phyloP scores from a whole-genome alignment of 2,329 filamentous ascomycete genomes.

The Teratosphaeria zuluensis region DNA sequence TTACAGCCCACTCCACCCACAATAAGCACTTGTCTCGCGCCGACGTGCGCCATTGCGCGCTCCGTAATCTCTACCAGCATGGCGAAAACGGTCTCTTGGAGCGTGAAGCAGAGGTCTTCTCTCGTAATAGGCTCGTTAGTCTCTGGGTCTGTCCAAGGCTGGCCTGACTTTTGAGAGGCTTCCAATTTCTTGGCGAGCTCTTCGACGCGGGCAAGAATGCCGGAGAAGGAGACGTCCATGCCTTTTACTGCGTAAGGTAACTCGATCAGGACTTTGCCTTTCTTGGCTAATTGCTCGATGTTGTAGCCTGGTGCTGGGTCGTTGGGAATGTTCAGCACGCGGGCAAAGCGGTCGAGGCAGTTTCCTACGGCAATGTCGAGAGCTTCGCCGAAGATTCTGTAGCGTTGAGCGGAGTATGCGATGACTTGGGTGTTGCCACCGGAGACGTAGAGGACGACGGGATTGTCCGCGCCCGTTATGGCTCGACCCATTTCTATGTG shows the following conservation, averaged over 20 bases:
- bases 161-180: conserved; percentile 13
- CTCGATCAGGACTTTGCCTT: conserved; percentile 63
- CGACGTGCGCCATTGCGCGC: conserved; percentile 95
- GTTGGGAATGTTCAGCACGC: conserved; percentile 83
- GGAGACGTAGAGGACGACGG: conserved; percentile 89
- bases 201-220: conserved; percentile 78
- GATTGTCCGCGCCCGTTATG: conserved; percentile 83
- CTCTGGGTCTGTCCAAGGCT: conserved; percentile 29
- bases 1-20: conserved; percentile 96
- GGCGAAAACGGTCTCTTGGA: conserved; percentile 91
- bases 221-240: conserved; percentile 96
- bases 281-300: conserved; percentile 85
- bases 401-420: conserved; percentile 86
- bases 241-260: conserved; percentile 95
- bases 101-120: conserved; percentile 81
- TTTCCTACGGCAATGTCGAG: conserved; percentile 97
- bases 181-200: conserved; percentile 62
- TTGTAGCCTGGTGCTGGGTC: conserved; percentile 97
- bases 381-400: conserved; percentile 96
- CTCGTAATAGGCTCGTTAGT: conserved; percentile 56
- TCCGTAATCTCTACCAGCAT: conserved; percentile 99
- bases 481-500: conserved; percentile 97
- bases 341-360: conserved; percentile 89
- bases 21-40: conserved; percentile 79
- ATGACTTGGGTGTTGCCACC: conserved; percentile 98